Base-by-base conservation (phyloP, 345 rosid genomes). In the Ceriops zippeliana region DNA sequence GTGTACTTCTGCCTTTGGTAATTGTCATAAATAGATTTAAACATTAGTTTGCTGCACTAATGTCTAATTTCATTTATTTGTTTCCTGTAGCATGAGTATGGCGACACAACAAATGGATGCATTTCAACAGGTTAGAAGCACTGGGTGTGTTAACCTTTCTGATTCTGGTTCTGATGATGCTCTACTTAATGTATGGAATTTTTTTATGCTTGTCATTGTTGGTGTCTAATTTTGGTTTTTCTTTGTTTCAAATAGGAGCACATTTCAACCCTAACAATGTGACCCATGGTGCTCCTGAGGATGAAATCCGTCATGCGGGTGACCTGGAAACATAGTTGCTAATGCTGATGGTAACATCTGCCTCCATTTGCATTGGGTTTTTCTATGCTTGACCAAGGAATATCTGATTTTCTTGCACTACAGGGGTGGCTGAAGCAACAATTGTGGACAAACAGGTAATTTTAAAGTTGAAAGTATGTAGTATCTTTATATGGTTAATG, bases 271-370 rank as follows among this genome's bases (percentile, higher is more conserved):
- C 99, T 63, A 86, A 89, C 54, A 80, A 73, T 0, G 47, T 82
- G 96, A 89, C 93, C 61, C 99, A 95, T 72, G 99, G 99, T 77
- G 96, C 92, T 87, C 99, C 99, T 69, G 83, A 79, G 69, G 97
- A 95, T 54, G 82, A 95, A 86, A 62, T 82, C 82, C 93, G 99
- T 70, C 99, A 91, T 88, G 99, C 96, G 93, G 99, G 99, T 62
- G 99, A 95, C 99, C 96, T 95, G 99, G 99, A 91, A 95, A 95
- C 96, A 86, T 95, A 82, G 61, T 69, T 85, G 99, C 97, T 81
- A 85, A 86, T 28, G 96, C 93, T 27, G 86, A 91, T 68, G 99
- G 99, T 93, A 84, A 32, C 49, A 26, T 66, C 56, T 63, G 53
- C 28, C 66, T 73, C 31, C 2, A 16, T 58, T 68, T 81, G 28